These are phyloP conservation scores for Angomonas deanei DNA, from an alignment of 208 protist genomes.

Conservation along the genomic window DNA sequence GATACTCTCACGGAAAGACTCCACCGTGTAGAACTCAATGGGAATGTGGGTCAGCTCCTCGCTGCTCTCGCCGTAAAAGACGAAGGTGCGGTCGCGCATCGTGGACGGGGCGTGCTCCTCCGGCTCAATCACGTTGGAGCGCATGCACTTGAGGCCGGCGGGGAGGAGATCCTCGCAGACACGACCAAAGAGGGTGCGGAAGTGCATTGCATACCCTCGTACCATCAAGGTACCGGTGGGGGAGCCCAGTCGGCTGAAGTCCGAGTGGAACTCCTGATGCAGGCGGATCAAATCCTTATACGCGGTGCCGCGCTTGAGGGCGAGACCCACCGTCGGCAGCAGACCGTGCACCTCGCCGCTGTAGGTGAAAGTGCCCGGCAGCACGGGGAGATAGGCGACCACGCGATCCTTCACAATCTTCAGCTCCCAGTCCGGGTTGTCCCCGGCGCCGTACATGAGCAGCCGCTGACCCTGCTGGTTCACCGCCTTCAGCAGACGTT, in stretches of 20 bases:
- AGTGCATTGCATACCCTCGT: constrained; percentile 76
- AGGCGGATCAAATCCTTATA: constrained; percentile 87
- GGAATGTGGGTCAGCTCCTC: constrained; percentile 85
- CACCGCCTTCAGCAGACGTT: constrained; percentile 53
- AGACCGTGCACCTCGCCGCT: constrained; percentile 77
- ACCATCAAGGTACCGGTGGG: constrained; percentile 72
- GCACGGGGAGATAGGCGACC: constrained; percentile 79
- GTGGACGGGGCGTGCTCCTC: constrained; percentile 30
- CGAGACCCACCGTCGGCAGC: constrained; percentile 82
- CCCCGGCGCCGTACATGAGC: constrained; percentile 59
- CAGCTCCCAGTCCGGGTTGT: constrained; percentile 65
- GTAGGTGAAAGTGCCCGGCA: constrained; percentile 76
- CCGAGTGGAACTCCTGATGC: constrained; percentile 77
- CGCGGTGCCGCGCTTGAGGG: constrained; percentile 49
- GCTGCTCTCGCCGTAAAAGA: constrained; percentile 75
- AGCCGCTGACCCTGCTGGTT: constrained; percentile 71
- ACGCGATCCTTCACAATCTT: constrained; percentile 77
- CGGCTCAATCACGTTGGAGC: constrained; percentile 85
- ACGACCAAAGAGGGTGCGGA: constrained; percentile 86
- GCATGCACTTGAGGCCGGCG: constrained; percentile 74
- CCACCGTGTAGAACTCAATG: constrained; percentile 91
- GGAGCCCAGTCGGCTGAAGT: constrained; percentile 51
- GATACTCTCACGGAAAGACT: constrained; percentile 90
- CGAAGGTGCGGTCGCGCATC: constrained; percentile 74
- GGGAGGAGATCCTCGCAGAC: constrained; percentile 88